Evolutionary conservation across 2,329 filamentous ascomycete species (phyloP).

Genomic region (Pseudohalonectria lignicola): DNA sequence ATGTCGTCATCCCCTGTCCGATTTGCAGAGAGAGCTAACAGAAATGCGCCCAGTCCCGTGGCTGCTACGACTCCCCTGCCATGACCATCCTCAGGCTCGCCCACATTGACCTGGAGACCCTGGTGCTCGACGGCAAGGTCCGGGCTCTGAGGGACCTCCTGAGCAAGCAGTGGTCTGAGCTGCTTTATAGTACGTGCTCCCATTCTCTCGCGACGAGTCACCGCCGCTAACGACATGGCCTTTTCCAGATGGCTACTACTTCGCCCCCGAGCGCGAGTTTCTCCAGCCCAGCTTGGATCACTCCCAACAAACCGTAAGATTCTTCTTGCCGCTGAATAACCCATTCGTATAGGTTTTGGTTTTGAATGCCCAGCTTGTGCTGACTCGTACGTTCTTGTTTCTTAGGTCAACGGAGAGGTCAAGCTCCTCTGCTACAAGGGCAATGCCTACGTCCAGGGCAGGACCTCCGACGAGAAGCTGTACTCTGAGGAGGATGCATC

Average conservation of each 20-base stretch:
- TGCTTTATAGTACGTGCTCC: conserved; percentile 12
- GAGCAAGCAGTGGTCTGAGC: conserved; percentile 18
- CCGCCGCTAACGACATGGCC: not conserved
- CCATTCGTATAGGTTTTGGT: too few species aligned
- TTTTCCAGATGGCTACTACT: conserved; percentile 29
- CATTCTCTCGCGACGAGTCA: not conserved
- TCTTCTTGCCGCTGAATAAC: too few species aligned
- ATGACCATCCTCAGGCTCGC: conserved; percentile 28
- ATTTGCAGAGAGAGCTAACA: too few species aligned
- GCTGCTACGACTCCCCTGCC: conserved; percentile 65
- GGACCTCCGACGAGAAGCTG: conserved; percentile 34
- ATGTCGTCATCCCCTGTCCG: too few species aligned
- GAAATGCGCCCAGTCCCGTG: conserved; percentile 69
- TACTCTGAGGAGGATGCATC: conserved; percentile 36
- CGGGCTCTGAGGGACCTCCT: conserved; percentile 48
- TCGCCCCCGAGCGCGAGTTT: conserved; percentile 43
- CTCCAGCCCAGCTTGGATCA: conserved; percentile 27
- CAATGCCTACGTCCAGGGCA: conserved; percentile 31
- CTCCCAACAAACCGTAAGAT: not conserved
- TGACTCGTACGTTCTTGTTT: too few species aligned
- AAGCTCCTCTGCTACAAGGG: conserved; percentile 27
- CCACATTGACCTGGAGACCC: conserved; percentile 34
- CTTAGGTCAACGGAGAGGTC: conserved; percentile 22
- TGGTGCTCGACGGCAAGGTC: conserved; percentile 45
- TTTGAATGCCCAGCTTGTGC: too few species aligned